phyloP scores from a whole-genome alignment of 345 rosid genomes.

The Linum tenue region DNA sequence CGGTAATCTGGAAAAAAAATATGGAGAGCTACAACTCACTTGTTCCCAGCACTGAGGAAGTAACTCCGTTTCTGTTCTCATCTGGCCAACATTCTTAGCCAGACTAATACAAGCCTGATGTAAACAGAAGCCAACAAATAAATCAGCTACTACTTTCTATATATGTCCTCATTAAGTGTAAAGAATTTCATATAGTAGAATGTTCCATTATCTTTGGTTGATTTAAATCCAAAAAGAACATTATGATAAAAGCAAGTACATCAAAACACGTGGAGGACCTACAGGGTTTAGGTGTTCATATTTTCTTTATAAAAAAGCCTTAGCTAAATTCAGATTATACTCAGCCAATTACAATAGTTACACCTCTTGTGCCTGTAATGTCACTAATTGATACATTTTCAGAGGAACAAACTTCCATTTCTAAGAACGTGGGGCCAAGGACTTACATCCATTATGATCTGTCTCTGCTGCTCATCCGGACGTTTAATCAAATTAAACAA shows the following conservation, averaged over 20 bases:
- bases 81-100: conserved; percentile 91
- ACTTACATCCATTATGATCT: conserved; percentile 90
- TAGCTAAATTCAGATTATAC: no score
- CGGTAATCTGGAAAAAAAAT: conserved; percentile 10
- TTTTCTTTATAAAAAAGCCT: no score
- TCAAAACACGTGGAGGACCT: neutral
- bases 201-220: neutral
- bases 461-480: conserved; percentile 95
- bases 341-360: no score
- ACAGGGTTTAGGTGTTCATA: no score
- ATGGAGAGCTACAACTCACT: conserved; percentile 36
- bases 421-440: neutral
- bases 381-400: neutral
- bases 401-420: no score
- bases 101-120: conserved; percentile 90
- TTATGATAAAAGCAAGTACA: neutral
- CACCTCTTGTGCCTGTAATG: neutral
- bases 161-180: neutral
- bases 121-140: conserved; percentile 12
- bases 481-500: conserved; percentile 90
- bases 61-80: conserved; percentile 94
- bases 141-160: neutral
- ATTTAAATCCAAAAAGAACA: conserved; percentile 11
- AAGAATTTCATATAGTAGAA: neutral
- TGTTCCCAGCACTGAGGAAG: conserved; percentile 99